Conservation (phyloP, 2,329 filamentous ascomycete species). For the Aspergillus awamori region DNA sequence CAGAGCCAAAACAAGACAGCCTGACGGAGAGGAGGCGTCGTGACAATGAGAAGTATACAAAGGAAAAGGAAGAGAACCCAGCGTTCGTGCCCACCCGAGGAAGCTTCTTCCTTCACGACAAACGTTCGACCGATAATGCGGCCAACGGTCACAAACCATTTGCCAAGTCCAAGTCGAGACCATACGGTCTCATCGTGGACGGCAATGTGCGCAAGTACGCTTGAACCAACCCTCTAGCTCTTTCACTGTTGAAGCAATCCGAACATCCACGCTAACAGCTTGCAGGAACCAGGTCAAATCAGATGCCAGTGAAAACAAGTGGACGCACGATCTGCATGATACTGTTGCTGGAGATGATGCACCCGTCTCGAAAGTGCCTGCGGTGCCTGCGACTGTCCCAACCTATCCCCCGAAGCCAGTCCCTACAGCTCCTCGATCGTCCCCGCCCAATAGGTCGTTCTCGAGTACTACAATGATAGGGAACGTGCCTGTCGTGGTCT, state of each 20-base stretch:
- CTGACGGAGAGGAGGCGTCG: constrained; percentile 72
- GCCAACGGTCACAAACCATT: constrained; percentile 73
- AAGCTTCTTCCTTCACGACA: constrained; percentile 96
- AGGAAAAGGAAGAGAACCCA: constrained; percentile 83
- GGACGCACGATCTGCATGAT: constrained; percentile 96
- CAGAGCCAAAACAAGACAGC: constrained; percentile 54
- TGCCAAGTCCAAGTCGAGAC: constrained; percentile 56
- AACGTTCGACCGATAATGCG: constrained; percentile 74
- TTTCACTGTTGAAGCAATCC: background rate
- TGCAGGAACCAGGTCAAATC: constrained; percentile 45
- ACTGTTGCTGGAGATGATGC: constrained; percentile 50
- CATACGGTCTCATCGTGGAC: constrained; percentile 54
- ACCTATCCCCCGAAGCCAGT: constrained; percentile 38
- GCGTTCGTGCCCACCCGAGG: constrained; percentile 93
- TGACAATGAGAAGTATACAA: constrained; percentile 89
- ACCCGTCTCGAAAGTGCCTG: constrained; percentile 36
- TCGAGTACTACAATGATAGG: constrained; percentile 83
- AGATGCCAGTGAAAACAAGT: constrained; percentile 69
- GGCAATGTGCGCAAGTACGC: constrained; percentile 49
- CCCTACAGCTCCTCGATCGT: constrained; percentile 56
- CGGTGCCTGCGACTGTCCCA: constrained; percentile 30
- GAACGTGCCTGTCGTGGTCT: constrained; percentile 82
- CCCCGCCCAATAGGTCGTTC: constrained; percentile 73
- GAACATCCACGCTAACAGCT: constrained; percentile 28
- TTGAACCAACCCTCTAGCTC: background rate